Evolutionary conservation across 441 rosid species (phyloP).

Genomic region (Adansonia rubrostipa): DNA sequence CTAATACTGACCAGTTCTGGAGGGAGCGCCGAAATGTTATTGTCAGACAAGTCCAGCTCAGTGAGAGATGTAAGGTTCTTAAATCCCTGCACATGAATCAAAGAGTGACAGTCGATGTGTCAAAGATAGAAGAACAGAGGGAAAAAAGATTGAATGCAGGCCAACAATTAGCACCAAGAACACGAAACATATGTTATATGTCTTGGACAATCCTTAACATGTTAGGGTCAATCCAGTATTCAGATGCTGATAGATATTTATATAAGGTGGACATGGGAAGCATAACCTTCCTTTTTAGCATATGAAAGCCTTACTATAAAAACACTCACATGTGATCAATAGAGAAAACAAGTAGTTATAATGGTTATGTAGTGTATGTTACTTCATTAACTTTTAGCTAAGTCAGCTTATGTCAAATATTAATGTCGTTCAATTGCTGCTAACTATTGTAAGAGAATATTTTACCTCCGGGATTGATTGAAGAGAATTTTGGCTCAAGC

Average conservation of each 20-base stretch:
- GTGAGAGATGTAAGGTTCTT: slow-evolving; percentile 68
- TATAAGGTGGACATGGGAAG: not conserved
- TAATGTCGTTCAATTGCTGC: not conserved
- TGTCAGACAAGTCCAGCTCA: slow-evolving; percentile 86
- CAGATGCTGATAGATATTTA: not conserved
- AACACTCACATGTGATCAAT: slow-evolving; percentile 1
- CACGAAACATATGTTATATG: not conserved
- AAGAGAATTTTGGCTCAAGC: slow-evolving; percentile 80
- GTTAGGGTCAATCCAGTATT: not conserved
- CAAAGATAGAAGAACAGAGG: not conserved
- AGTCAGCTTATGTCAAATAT: slow-evolving; percentile 7
- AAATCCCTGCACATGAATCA: slow-evolving; percentile 56
- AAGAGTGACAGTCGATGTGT: not conserved
- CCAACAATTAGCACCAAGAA: slow-evolving; percentile 15
- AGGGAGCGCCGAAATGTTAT: slow-evolving; percentile 82
- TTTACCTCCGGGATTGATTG: slow-evolving; percentile 72
- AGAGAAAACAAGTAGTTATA: not conserved
- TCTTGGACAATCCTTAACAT: not conserved
- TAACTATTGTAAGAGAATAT: not conserved
- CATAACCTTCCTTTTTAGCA: not conserved
- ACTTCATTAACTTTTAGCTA: not conserved
- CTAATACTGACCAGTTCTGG: slow-evolving; percentile 64
- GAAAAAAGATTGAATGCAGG: not conserved
- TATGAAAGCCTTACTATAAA: not conserved
- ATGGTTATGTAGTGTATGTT: not conserved